Evolutionary conservation across 352 stramenopile species (phyloP), one percentile per base, ranked within the genome.

Genomic region (Phytophthora citricola): DNA sequence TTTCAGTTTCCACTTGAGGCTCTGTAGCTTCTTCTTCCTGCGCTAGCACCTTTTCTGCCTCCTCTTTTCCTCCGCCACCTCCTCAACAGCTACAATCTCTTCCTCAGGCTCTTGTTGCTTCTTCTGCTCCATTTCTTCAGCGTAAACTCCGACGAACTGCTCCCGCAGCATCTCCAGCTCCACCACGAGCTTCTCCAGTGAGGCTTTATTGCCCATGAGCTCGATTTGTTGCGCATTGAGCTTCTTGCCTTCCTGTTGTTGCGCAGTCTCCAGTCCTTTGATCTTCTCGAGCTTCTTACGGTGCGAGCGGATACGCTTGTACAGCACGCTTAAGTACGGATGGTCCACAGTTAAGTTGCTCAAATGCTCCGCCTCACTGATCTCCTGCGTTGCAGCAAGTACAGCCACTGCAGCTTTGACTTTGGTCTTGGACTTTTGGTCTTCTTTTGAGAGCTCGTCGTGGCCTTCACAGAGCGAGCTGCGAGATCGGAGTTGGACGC

Each of bases 251-350:
- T 88, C 80, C 4, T 53, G 61, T 2, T 64, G 62, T 24, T 71
- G 64, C 46, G 81, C 85, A 0, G 59, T 43, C 60, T 91, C 85
- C 24, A 95, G 61, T 17, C 63, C 56, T 50, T 81, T 86, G 66
- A 95, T 93, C 73, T 95, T 95, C 72, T 95, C 87, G 27, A 94
- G 74, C 55, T 95, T 95, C 71, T 95, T 95, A 58, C 87, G 87
- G 69, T 91, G 84, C 56, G 85, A 80, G 11, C 87, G 85, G 39
- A 93, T 84, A 40, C 85, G 82, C 63, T 95, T 95, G 78, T 95
- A 78, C 55, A 95, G 53, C 47, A 94, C 85, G 43, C 81, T 91
- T 46, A 94, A 53, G 62, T 94, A 95, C 57, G 85, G 85, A 49
- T 95, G 85, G 61, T 92, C 82, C 22, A 88, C 54, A 26, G 68